Evolutionary conservation across 352 stramenopile genomes (phyloP).

Genomic region (Globisporangium nagaii): DNA sequence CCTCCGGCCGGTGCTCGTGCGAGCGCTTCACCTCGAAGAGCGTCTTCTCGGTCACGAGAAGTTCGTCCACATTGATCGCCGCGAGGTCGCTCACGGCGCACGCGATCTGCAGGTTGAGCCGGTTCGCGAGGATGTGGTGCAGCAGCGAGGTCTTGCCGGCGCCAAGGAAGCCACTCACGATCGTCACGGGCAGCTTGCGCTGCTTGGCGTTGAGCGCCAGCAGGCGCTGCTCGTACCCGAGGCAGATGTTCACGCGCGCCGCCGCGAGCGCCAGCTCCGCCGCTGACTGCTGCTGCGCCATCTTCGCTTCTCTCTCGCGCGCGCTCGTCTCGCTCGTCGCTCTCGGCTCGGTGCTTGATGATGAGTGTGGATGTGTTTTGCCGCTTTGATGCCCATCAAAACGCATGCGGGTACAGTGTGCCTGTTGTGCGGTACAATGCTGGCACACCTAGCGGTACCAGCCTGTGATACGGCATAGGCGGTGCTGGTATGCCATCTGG

Average conservation of each 20-base stretch:
- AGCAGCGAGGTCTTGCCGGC: slow-evolving; percentile 69
- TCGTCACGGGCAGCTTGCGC: slow-evolving; percentile 50
- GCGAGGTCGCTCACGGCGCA: slow-evolving; percentile 69
- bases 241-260: slow-evolving; percentile 49
- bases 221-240: slow-evolving; percentile 45
- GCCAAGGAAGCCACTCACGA: slow-evolving; percentile 62
- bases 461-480: too few relatives aligned
- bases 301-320: not conserved
- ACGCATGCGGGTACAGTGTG: too few relatives aligned
- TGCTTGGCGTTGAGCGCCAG: slow-evolving; percentile 44
- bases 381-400: too few relatives aligned
- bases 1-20: slow-evolving; percentile 16
- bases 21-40: slow-evolving; percentile 26
- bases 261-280: slow-evolving; percentile 36
- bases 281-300: not conserved
- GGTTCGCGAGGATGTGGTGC: slow-evolving; percentile 55
- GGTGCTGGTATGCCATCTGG: too few relatives aligned
- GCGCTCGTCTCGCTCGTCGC: too few relatives aligned
- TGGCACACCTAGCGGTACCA: too few relatives aligned
- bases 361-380: too few relatives aligned
- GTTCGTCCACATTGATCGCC: slow-evolving; percentile 60
- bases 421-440: too few relatives aligned
- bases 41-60: slow-evolving; percentile 47
- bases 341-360: too few relatives aligned
- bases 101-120: slow-evolving; percentile 60